Percentiles rank a stretch among this genome's conserved stretches.
Conservation (phyloP, 192 early-diverging fungal genomes). For the Backusella australiensis region DNA sequence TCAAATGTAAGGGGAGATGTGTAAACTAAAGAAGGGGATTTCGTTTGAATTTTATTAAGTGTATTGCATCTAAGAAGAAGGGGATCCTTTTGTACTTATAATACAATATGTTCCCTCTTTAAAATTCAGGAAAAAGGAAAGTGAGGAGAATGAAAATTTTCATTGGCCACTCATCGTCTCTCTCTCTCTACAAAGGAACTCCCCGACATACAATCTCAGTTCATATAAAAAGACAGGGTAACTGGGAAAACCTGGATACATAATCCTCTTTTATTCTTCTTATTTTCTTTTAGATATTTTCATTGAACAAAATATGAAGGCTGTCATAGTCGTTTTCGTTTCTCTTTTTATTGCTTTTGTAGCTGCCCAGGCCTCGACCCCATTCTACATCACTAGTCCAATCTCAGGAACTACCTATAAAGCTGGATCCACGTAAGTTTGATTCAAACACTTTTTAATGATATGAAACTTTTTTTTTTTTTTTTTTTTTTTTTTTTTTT, state of each 20-base stretch:
- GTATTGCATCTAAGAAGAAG: neutral
- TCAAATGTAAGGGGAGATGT: neutral
- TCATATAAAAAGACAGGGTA: conserved; percentile 1
- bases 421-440: conserved; percentile 24
- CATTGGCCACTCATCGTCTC: neutral
- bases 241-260: neutral
- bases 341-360: conserved; percentile 12
- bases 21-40: neutral
- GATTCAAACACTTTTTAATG: neutral
- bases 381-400: conserved; percentile 32
- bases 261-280: neutral
- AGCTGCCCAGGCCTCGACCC: conserved; percentile 12
- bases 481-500: neutral
- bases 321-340: neutral
- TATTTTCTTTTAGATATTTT: neutral
- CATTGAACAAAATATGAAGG: neutral
- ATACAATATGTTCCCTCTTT: neutral
- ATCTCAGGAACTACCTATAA: conserved; percentile 16
- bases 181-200: neutral
- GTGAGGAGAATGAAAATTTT: conserved; percentile 1
- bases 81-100: neutral
- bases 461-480: neutral
- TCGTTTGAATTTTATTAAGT: neutral
- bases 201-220: neutral
- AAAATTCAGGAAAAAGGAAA: neutral